Evolutionary conservation across 805 yeast genomes (phyloP).

Genomic region (Millerago galiae): DNA sequence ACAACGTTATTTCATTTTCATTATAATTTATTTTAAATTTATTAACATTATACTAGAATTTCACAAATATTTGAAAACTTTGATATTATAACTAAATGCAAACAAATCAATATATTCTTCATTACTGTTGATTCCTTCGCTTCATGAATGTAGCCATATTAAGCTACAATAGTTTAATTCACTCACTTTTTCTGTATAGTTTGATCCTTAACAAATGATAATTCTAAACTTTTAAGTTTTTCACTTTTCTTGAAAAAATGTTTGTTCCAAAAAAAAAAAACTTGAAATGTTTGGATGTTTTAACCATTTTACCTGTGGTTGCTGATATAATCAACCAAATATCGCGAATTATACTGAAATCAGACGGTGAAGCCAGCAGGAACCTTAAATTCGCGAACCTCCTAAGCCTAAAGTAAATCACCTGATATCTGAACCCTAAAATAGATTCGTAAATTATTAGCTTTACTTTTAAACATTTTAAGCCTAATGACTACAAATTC

Average conservation of each 20-base stretch:
- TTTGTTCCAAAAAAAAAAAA: slow-evolving; percentile 10
- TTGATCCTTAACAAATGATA: slow-evolving; percentile 21
- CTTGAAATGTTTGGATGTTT: slow-evolving; percentile 15
- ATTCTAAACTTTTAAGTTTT: slow-evolving; percentile 15
- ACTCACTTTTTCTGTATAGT: slow-evolving; percentile 23
- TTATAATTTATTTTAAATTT: too few species aligned
- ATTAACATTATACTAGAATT: too few species aligned
- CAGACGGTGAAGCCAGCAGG: neutral
- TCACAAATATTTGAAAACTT: too few species aligned
- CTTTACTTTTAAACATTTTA: neutral
- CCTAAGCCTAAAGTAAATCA: neutral
- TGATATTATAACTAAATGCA: too few species aligned
- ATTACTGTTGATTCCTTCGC: neutral
- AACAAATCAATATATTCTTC: too few species aligned
- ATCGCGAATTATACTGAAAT: neutral
- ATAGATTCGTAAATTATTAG: too few species aligned
- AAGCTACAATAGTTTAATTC: neutral
- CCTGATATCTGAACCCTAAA: too few species aligned
- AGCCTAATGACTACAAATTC: too few species aligned
- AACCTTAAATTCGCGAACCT: neutral
- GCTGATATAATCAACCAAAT: slow-evolving; percentile 3
- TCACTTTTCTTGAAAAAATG: slow-evolving; percentile 22
- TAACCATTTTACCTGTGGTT: neutral
- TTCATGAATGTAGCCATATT: neutral
- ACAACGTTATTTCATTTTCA: too few species aligned